phyloP scores from a whole-genome alignment of 73 alveolate genomes.

The Paramecium pentaurelia region DNA sequence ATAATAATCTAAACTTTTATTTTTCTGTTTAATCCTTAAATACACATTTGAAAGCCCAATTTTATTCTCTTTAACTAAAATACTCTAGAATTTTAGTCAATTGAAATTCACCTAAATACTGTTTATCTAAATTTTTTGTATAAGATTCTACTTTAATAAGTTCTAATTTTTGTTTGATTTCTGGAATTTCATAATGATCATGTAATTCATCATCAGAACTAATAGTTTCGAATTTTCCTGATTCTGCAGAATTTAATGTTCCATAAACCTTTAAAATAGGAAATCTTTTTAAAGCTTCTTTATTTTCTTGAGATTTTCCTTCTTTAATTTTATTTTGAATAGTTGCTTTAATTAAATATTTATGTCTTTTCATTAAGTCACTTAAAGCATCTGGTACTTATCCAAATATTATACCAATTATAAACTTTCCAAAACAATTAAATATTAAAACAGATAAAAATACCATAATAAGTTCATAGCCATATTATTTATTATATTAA shows the following conservation, averaged over 20 bases:
- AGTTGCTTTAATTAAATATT: not conserved
- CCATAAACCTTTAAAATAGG: not conserved
- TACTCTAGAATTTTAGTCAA: not conserved
- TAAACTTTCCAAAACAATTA: not conserved
- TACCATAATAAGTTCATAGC: not conserved
- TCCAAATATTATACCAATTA: not conserved
- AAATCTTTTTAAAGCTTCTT: not conserved
- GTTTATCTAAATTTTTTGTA: not conserved
- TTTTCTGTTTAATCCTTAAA: not conserved
- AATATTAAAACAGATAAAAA: not conserved
- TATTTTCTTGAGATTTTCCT: not conserved
- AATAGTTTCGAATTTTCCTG: not conserved
- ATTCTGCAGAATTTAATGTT: not conserved
- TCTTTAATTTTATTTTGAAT: not conserved
- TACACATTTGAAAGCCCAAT: not conserved
- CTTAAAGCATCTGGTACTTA: not conserved
- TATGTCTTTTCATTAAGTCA: not conserved
- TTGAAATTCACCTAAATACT: not conserved
- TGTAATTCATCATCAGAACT: not conserved
- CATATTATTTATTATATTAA: not conserved
- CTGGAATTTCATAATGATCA: not conserved
- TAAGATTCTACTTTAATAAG: not conserved
- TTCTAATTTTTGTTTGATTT: not conserved
- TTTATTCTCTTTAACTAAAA: not conserved
- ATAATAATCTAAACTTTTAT: not conserved